A percentile compares a stretch with the other conserved stretches of the same genome.
Evolutionary conservation across 1,284 basidiomycete species (phyloP).

Genomic region (Waitea zeae): DNA sequence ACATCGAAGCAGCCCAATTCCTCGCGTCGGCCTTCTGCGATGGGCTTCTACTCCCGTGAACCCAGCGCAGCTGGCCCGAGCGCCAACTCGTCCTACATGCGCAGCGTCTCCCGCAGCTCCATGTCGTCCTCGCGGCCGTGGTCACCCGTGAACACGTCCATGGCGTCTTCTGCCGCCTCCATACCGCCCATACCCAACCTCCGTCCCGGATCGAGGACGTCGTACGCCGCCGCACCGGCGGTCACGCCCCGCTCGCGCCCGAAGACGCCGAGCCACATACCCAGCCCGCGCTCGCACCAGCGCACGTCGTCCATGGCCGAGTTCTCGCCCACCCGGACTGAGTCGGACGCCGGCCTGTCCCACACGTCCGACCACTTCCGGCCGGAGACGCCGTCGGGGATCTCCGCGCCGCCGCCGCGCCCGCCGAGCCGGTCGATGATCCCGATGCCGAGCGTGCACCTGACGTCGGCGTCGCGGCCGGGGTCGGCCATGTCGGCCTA

Average conservation of each 20-base stretch:
- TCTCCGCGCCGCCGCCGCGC: conserved; percentile 34
- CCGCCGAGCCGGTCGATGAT: conserved; percentile 72
- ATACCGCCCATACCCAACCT: conserved; percentile 18
- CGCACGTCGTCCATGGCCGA: conserved; percentile 35
- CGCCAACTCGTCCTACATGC: conserved; percentile 24
- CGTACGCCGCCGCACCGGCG: conserved; percentile 17
- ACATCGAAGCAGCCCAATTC: conserved; percentile 18
- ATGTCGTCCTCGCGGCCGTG: conserved; percentile 65
- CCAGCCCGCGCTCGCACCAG: conserved; percentile 16
- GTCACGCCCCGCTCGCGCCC: conserved; percentile 35
- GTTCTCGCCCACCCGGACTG: conserved; percentile 45
- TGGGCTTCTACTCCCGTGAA: conserved; percentile 21
- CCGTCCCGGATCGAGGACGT: conserved; percentile 14
- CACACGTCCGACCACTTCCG: conserved; percentile 17
- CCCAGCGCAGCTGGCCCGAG: too few relatives aligned
- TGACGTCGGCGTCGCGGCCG: conserved; percentile 54
- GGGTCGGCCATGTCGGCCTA: conserved; percentile 54
- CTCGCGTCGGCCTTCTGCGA: conserved; percentile 15
- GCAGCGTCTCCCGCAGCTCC: conserved; percentile 55
- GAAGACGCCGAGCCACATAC: conserved; percentile 41
- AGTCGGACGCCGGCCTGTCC: too few relatives aligned
- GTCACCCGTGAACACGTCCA: conserved; percentile 59
- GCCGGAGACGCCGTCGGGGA: conserved; percentile 20
- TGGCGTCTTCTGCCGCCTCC: conserved; percentile 41
- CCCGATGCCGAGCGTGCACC: conserved; percentile 53